phyloP scores from a whole-genome alignment of 2,329 filamentous ascomycete genomes.

The Colletotrichum eleusines region DNA sequence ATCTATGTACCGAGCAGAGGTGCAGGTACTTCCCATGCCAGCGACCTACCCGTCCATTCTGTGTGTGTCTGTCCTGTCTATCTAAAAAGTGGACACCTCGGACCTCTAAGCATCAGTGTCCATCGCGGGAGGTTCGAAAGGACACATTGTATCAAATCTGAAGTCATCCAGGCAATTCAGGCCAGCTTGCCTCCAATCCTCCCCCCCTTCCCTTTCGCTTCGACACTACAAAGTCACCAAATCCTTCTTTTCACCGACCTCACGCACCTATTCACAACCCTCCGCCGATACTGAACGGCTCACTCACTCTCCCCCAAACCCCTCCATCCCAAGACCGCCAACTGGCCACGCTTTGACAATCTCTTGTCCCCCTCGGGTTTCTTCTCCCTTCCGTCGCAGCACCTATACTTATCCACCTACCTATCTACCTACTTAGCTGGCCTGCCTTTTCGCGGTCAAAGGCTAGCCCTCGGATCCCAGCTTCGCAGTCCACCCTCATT shows the following conservation, averaged over 20 bases:
- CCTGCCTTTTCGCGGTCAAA: conserved; percentile 33
- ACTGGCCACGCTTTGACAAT: conserved; percentile 33
- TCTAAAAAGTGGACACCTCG: conserved; percentile 41
- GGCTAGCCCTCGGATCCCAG: conserved; percentile 40
- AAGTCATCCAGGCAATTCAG: conserved; percentile 39
- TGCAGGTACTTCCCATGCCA: conserved; percentile 32
- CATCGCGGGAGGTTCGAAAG: conserved; percentile 40
- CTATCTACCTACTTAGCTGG: conserved; percentile 17
- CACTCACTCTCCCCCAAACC: neutral
- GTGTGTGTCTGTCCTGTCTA: conserved; percentile 29
- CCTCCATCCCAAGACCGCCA: conserved; percentile 20
- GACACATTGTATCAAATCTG: conserved; percentile 41
- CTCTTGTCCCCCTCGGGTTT: neutral
- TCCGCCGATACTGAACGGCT: conserved; percentile 24
- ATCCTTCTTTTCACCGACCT: conserved; percentile 10
- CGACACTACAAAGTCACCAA: conserved; percentile 25
- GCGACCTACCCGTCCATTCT: conserved; percentile 40
- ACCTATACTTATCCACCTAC: conserved; percentile 13
- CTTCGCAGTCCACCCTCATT: conserved; percentile 35
- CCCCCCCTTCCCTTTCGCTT: conserved; percentile 1
- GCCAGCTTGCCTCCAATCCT: conserved; percentile 38
- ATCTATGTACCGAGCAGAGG: conserved; percentile 1
- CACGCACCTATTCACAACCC: conserved; percentile 9
- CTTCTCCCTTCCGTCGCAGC: conserved; percentile 25
- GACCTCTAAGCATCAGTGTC: conserved; percentile 32